Base-by-base conservation (phyloP, 2,329 filamentous ascomycete genomes). In the Orbilia brochopaga region DNA sequence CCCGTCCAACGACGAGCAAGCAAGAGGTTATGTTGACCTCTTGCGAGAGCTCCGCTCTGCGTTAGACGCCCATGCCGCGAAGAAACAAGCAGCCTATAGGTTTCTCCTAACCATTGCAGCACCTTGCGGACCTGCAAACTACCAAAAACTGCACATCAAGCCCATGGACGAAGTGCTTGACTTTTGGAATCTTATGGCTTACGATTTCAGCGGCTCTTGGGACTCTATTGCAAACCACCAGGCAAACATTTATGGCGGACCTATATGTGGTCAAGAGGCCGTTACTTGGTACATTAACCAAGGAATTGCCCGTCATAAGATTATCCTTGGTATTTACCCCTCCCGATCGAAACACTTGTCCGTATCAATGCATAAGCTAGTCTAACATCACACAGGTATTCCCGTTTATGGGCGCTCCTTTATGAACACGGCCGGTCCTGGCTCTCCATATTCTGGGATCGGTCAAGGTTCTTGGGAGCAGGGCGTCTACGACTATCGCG, bases 351-450 rank as follows among this genome's bases (percentile, higher is more conserved):
- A 32, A 32, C 27, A 8, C 27, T 4, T 32, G 27, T 32, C 4
- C n/a, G 8, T 32, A 32, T 32, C 27, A 3, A 32, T 32, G n/a
- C n/a, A n/a, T n/a, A n/a, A n/a, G n/a, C n/a, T 32, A 32, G 27
- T 32, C 8, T 3, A 32, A 3, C 3, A 32, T 32, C 27, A 8
- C n/a, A 8, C 27, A 32, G 27, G 27, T 4, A 94, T 97, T 90
- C 92, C 93, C 1, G 82, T 97, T 10, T 97, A 97, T 78, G 93
- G 93, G 0, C 89, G 92, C 30, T 87, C 90, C 0, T 97, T 97
- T 78, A 83, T 87, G 76, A 86, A 87, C 74, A 97, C 93, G 0
- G 83, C 88, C 23, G 92, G 92, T 0, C 84, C 86, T 0, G 93
- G 92, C 0, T 79, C 82, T 30, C 80, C 85, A 0, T 97, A 85